These are phyloP conservation scores for Rhynchosporium secalis DNA, from an alignment of 2,329 filamentous ascomycete genomes.

Conservation along the genomic window DNA sequence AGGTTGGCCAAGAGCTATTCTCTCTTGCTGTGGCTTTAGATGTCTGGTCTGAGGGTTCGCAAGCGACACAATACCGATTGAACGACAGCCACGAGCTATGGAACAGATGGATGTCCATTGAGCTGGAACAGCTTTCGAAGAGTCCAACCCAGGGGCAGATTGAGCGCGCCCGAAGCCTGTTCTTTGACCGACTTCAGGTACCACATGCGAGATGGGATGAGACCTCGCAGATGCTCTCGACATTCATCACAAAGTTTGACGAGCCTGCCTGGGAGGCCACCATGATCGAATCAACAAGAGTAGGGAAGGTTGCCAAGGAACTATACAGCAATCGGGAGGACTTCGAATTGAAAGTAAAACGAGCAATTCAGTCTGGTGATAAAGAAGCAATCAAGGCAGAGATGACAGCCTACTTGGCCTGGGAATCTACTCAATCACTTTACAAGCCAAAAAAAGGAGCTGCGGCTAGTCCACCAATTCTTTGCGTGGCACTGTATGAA, in stretches of 20 bases:
- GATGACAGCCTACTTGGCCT: conserved; percentile 74
- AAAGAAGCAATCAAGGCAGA: conserved; percentile 52
- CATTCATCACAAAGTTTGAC: conserved; percentile 71
- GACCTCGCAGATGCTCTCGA: conserved; percentile 73
- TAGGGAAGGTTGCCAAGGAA: conserved; percentile 63
- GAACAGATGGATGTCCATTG: conserved; percentile 74
- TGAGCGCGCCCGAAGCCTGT: conserved; percentile 66
- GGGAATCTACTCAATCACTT: conserved; percentile 69
- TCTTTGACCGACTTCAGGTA: conserved; percentile 67
- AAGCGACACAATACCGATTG: conserved; percentile 71
- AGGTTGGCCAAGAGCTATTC: conserved; percentile 70
- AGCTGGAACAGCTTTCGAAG: conserved; percentile 65
- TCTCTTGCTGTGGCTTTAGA: conserved; percentile 64
- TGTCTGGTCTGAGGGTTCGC: conserved; percentile 71
- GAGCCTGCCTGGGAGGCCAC: conserved; percentile 69
- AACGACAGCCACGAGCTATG: conserved; percentile 77
- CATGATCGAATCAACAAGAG: conserved; percentile 67
- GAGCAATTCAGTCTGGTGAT: conserved; percentile 58
- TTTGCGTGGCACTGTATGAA: conserved; percentile 70
- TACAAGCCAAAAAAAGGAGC: conserved; percentile 52
- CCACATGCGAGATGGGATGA: conserved; percentile 75
- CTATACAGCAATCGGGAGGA: conserved; percentile 64
- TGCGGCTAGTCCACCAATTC: conserved; percentile 47
- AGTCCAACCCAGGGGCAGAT: conserved; percentile 57
- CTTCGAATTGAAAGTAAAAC: conserved; percentile 65